Base-by-base conservation (phyloP, 768 basidiomycete species). In the Naganishia onofrii region DNA sequence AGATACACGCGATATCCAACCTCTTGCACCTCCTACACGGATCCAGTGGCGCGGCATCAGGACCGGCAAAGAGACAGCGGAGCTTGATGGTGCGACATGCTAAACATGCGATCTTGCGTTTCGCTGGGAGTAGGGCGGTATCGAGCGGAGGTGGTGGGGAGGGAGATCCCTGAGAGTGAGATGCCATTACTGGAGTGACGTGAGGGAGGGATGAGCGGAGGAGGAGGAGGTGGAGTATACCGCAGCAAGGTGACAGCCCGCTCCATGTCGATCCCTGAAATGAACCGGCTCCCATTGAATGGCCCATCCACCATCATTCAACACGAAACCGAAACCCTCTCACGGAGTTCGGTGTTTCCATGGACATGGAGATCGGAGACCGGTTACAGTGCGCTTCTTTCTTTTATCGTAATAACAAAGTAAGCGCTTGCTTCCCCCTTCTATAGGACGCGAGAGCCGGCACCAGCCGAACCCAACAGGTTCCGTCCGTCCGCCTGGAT, bases 41-140 rank as follows among this genome's bases (percentile, higher is more conserved):
- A 29, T 71, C 70, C 31, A 65, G 42, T 21, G 70, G 70, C 19
- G 66, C 70, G 19, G 70, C 31, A 46, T 67, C 57, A 10, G 55
- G 48, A n/a, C 21, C 17, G 10, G 70, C 70, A 17, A 71, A 68
- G 34, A 71, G 70, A 52, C 70, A 71, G 0, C 66, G 70, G 17
- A 70, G 70, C 55, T 71, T 71, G 70, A 71, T 71, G 26, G 66
- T 71, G 13, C 70, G 42, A 57, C 70, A 71, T 29, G 70, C 65
- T 36, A 71, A 51, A 34, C 70, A 71, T 23, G 70, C 70, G 31
- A 71, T 68, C 70, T 71, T 71, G 29, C 70, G 66, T 51, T 71
- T 71, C 2, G 58, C 32, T 21, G 58, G 58, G 5, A 52, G 48
- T 28, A 36, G 48, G 48, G 65, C n/a, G 29, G 65, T 52, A 26